phyloP scores from a whole-genome alignment of 768 basidiomycete genomes.

The Leccinum rimulosum region DNA sequence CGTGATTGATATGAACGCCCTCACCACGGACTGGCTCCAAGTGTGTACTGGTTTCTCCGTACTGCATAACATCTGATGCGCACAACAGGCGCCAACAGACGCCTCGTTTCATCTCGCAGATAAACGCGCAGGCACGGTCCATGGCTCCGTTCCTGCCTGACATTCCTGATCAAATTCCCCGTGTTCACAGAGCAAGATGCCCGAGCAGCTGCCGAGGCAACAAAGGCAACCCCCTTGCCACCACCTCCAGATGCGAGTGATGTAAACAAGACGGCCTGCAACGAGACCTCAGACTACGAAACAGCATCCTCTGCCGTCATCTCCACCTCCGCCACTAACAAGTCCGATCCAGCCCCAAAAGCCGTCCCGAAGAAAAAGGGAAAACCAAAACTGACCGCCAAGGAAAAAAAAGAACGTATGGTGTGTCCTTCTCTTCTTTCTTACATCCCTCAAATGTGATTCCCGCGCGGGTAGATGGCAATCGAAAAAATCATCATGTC shows the following conservation, averaged over 20 bases:
- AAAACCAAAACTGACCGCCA: constrained; percentile 69
- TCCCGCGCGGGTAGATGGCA: constrained; percentile 40
- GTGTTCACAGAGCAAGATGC: constrained; percentile 58
- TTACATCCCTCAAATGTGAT: background rate
- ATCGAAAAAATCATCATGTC: constrained; percentile 71
- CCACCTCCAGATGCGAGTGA: constrained; percentile 14
- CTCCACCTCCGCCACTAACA: constrained; percentile 35
- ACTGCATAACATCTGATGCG: background rate
- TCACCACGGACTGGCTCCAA: constrained; percentile 93
- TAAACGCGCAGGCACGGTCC: constrained; percentile 44
- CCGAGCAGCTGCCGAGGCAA: constrained; percentile 48
- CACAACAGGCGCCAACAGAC: constrained; percentile 53
- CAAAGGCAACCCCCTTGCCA: constrained; percentile 40
- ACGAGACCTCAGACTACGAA: constrained; percentile 32
- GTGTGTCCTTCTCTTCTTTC: constrained; percentile 39
- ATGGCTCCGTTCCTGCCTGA: background rate
- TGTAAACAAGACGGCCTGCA: constrained; percentile 30
- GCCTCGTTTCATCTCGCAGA: constrained; percentile 55
- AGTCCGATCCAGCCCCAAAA: constrained; percentile 37
- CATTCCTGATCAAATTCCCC: background rate
- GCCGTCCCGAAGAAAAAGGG: constrained; percentile 44
- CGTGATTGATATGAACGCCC: constrained; percentile 90
- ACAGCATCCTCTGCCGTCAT: constrained; percentile 27
- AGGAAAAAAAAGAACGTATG: constrained; percentile 81
- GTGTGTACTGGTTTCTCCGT: constrained; percentile 32